phyloP scores from a whole-genome alignment of 306 rosid genomes.

The Fragaria nilgerrensis region DNA sequence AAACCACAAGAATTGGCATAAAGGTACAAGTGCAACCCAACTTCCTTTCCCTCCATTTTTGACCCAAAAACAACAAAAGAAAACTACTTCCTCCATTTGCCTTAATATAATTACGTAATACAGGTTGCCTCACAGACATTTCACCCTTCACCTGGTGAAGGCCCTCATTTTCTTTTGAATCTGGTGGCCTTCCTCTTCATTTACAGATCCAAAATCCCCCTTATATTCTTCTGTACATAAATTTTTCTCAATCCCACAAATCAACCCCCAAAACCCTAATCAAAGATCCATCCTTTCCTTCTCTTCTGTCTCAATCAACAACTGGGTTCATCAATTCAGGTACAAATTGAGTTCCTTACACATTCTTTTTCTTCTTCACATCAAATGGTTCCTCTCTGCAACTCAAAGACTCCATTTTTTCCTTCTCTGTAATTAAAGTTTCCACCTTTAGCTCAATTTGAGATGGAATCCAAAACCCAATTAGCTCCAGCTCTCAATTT shows the following conservation, averaged over 20 bases:
- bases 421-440: background rate
- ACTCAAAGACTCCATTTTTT: background rate
- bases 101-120: background rate
- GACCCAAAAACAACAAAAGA: background rate
- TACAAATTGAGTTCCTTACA: slow-evolving; percentile 2
- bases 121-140: background rate
- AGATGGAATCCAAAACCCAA: slow-evolving; percentile 50
- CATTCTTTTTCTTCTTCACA: background rate
- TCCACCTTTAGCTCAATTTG: background rate
- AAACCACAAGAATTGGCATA: too few relatives aligned
- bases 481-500: slow-evolving; percentile 58
- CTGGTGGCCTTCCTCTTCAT: background rate
- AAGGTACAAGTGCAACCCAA: background rate
- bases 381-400: background rate
- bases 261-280: slow-evolving; percentile 11
- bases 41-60: background rate
- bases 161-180: background rate
- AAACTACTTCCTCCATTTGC: background rate
- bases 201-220: background rate
- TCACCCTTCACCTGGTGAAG: background rate
- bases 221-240: too few relatives aligned
- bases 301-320: background rate
- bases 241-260: background rate
- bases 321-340: background rate
- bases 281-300: slow-evolving; percentile 15